These are phyloP conservation scores for Neospermospora avenae DNA, from an alignment of 2,329 filamentous ascomycete genomes.

Conservation along the genomic window DNA sequence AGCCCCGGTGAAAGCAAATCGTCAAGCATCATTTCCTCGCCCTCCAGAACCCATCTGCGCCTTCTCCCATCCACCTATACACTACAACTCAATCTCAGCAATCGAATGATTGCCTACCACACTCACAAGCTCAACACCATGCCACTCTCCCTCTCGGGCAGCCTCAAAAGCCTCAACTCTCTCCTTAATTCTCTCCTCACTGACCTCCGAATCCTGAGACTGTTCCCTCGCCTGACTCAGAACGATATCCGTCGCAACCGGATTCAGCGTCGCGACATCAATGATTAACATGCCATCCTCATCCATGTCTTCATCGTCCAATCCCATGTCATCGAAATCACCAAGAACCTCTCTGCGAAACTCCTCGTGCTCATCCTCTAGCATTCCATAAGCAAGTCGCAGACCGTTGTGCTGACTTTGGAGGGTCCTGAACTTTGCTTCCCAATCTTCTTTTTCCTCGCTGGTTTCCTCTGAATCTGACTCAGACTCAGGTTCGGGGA, in stretches of 20 bases:
- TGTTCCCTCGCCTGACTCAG: slow-evolving; percentile 21
- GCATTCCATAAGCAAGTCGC: neutral
- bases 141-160: slow-evolving; percentile 41
- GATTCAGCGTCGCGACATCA: slow-evolving; percentile 17
- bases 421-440: slow-evolving; percentile 21
- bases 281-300: slow-evolving; percentile 18
- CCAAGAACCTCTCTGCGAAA: slow-evolving; percentile 19
- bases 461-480: slow-evolving; percentile 6
- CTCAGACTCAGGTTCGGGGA: slow-evolving; percentile 6
- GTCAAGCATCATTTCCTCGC: neutral
- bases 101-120: slow-evolving; percentile 41
- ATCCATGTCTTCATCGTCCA: slow-evolving; percentile 12
- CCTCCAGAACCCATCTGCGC: neutral
- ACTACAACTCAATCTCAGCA: slow-evolving; percentile 41
- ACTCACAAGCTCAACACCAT: slow-evolving; percentile 41
- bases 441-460: slow-evolving; percentile 23
- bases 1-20: neutral
- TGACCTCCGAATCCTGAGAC: slow-evolving; percentile 22
- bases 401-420: slow-evolving; percentile 7
- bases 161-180: slow-evolving; percentile 39
- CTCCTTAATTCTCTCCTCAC: slow-evolving; percentile 10
- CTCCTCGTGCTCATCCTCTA: slow-evolving; percentile 12
- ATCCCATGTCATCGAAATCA: neutral
- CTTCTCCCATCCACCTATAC: neutral
- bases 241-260: slow-evolving; percentile 23